Percentiles rank a stretch among this genome's conserved stretches.
These are phyloP conservation scores for Hanseniaspora nectarophila DNA, from an alignment of 805 yeast species.

Conservation along the genomic window DNA sequence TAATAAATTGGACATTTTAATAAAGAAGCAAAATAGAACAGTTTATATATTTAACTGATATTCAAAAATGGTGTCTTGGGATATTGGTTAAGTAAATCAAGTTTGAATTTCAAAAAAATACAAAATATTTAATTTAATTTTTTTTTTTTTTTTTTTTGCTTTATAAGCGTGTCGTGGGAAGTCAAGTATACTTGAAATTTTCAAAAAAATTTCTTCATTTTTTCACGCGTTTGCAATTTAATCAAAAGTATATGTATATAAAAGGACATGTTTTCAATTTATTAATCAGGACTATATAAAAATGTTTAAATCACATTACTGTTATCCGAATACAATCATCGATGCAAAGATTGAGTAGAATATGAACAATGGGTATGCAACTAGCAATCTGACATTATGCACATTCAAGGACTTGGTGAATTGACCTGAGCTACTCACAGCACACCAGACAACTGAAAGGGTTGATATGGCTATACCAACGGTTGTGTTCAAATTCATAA, in stretches of 20 bases:
- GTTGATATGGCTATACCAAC: slow-evolving; percentile 61
- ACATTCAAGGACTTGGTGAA: slow-evolving; percentile 75
- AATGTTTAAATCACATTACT: background rate
- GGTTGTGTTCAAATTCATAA: slow-evolving; percentile 65
- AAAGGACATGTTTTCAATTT: too few relatives aligned
- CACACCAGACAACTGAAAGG: slow-evolving; percentile 74
- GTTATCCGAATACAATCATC: slow-evolving; percentile 73
- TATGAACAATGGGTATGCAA: slow-evolving; percentile 86
- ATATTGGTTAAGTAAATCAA: too few relatives aligned
- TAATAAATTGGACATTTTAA: background rate
- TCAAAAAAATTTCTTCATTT: too few relatives aligned
- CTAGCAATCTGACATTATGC: slow-evolving; percentile 72
- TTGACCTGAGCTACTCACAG: slow-evolving; percentile 85
- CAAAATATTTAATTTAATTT: too few relatives aligned
- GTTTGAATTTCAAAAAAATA: too few relatives aligned
- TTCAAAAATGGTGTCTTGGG: too few relatives aligned
- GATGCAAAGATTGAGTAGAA: slow-evolving; percentile 90
- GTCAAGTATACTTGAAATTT: too few relatives aligned
- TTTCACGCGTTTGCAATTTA: background rate
- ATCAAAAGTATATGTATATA: background rate
- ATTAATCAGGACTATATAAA: too few relatives aligned
- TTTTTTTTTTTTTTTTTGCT: too few relatives aligned
- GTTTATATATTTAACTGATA: too few relatives aligned
- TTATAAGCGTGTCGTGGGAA: too few relatives aligned
- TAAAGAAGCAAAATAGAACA: too few relatives aligned